Base-by-base conservation (phyloP, 2,329 filamentous ascomycete genomes). In the Fusarium duplospermum region DNA sequence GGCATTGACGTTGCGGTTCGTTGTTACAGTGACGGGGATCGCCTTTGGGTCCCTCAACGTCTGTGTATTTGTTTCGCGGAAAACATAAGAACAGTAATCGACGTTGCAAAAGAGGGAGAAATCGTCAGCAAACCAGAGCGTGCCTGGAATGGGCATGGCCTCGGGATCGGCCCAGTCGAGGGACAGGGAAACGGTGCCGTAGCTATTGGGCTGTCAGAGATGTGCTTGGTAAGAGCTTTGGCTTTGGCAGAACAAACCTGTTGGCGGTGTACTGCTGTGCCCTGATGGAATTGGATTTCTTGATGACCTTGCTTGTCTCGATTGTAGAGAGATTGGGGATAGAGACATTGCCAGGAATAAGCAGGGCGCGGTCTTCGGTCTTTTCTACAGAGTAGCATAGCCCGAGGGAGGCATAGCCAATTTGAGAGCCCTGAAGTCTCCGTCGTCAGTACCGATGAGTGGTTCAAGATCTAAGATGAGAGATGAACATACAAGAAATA, bases 301-400 rank as follows among this genome's bases (percentile, higher is more conserved):
- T 73, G n/a, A 82, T 47, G n/a, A 81, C 76, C 27, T 73, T 80
- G 27, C 42, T 73, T 24, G 77, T 81, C 67, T 81, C 80, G 66
- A 83, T 81, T 22, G 59, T 76, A 6, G 70, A 74, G 74, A 87
- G 73, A 47, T 83, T 77, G 0, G 84, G 77, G 2, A 85, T 75
- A 0, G 80, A 77, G 0, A 85, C 80, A 3, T 78, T 75, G 1
- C 84, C 84, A 0, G 78, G 70, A 0, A 58, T 67, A 4, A 82
- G 73, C 11, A 84, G 64, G 1, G 83, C 78, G 1, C 72, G 50
- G 0, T 75, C 78, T 29, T 81, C 79, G 8, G 83, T 80, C 2
- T 79, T 73, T n/a, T 86, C 84, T 27, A 84, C 81, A 0, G 82
- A 80, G 60, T 86, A 87, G 1, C 83, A 84, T 0, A 87, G 74